Percentiles rank a stretch among this genome's conserved stretches.
phyloP scores from a whole-genome alignment of 176 grass and related monocot species.

The Stipa capillata region DNA sequence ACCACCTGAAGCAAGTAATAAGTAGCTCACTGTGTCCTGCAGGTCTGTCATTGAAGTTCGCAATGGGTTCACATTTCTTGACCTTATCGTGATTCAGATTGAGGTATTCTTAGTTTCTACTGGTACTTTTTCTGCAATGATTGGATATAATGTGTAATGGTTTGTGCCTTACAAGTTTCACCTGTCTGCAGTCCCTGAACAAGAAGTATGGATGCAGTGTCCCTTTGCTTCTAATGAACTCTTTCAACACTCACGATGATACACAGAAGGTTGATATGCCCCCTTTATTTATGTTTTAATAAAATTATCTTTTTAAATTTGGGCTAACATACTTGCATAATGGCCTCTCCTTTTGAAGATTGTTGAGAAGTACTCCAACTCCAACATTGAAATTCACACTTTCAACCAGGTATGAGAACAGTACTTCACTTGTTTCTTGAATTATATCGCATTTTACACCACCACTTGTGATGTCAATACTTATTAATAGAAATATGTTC shows the following conservation, averaged over 20 bases:
- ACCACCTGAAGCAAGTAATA: background rate
- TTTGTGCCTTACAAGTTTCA: constrained; percentile 13
- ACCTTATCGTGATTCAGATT: constrained; percentile 98
- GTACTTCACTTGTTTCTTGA: background rate
- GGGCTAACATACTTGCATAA: constrained; percentile 7
- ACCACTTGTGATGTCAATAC: background rate
- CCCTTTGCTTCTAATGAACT: constrained; percentile 86
- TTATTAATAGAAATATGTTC: constrained; percentile 10
- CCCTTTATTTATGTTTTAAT: background rate
- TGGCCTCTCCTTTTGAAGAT: constrained; percentile 51
- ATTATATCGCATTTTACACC: background rate
- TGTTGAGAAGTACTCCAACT: constrained; percentile 91
- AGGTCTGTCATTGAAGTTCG: constrained; percentile 99
- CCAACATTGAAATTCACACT: constrained; percentile 92
- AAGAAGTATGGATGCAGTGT: constrained; percentile 96
- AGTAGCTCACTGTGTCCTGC: background rate
- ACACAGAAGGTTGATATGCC: constrained; percentile 56
- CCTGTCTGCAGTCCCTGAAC: constrained; percentile 65
- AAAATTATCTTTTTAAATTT: background rate
- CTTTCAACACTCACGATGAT: constrained; percentile 92
- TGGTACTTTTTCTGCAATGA: background rate
- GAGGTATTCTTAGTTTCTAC: constrained; percentile 54
- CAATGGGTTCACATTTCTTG: constrained; percentile 97
- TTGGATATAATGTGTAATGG: background rate
- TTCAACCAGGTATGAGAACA: constrained; percentile 68